These are phyloP conservation scores for Fusarium verticillioides DNA, from an alignment of 2,329 filamentous ascomycete species.

Conservation along the genomic window DNA sequence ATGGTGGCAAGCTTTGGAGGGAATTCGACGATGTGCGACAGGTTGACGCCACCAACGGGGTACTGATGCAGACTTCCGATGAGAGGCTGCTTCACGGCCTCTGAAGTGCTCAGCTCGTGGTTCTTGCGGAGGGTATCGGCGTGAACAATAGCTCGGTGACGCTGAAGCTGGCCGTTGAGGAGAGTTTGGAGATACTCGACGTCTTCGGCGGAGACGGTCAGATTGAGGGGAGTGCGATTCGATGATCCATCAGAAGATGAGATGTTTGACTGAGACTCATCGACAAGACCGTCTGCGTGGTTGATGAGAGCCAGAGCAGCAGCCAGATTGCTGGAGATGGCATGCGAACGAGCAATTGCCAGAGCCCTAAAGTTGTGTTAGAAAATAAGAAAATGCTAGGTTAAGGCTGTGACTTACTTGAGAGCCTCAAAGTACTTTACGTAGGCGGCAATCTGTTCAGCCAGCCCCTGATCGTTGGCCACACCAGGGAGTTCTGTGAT, in stretches of 20 bases:
- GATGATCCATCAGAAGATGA: slow-evolving; percentile 46
- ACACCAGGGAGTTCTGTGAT: slow-evolving; percentile 91
- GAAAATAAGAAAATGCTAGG: background rate
- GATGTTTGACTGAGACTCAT: slow-evolving; percentile 63
- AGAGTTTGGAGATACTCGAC: slow-evolving; percentile 68
- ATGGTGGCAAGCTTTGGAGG: slow-evolving; percentile 85
- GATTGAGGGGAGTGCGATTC: slow-evolving; percentile 66
- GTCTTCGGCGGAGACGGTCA: slow-evolving; percentile 72
- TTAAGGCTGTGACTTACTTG: slow-evolving; percentile 66
- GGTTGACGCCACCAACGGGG: slow-evolving; percentile 74
- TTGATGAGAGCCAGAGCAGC: slow-evolving; percentile 89
- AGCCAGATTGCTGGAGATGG: slow-evolving; percentile 74
- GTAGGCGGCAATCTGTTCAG: slow-evolving; percentile 81
- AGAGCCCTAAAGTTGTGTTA: slow-evolving; percentile 69
- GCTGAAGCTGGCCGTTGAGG: slow-evolving; percentile 78
- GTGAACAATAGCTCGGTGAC: slow-evolving; percentile 86
- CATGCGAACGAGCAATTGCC: slow-evolving; percentile 86
- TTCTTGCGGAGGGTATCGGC: slow-evolving; percentile 73
- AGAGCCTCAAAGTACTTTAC: slow-evolving; percentile 87
- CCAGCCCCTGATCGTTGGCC: slow-evolving; percentile 81
- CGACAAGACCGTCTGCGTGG: slow-evolving; percentile 73
- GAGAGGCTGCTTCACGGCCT: slow-evolving; percentile 61
- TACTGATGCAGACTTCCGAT: slow-evolving; percentile 82
- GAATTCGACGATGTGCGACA: slow-evolving; percentile 85
- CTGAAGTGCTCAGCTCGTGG: slow-evolving; percentile 54